Evolutionary conservation across 1,284 basidiomycete genomes (phyloP), one percentile per base, ranked within the genome.

Genomic region (Golubevia pallescens): DNA sequence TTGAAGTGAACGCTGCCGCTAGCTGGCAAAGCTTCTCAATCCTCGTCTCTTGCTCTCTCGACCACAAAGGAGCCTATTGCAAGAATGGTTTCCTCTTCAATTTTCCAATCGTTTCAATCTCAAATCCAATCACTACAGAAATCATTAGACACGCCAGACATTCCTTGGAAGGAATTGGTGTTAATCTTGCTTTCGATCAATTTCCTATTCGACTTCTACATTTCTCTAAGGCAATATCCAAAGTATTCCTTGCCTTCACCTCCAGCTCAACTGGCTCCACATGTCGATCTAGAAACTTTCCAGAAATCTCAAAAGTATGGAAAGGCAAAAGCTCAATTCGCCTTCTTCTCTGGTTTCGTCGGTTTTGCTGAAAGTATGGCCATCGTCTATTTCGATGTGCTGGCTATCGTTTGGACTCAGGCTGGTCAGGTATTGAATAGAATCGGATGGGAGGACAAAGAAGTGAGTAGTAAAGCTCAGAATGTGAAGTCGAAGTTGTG

Each of bases 101-200:
- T 38, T 38, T 38, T 38, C 34, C 34, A 38, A 10, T 10, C 3
- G 10, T 38, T 38, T 38, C 34, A 38, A 38, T 38, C 34, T 10
- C 34, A 38, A 38, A 38, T 38, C 10, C 34, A 10, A 5, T 38
- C 34, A 5, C 34, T 38, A 38, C 34, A 38, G 34, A 38, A 4
- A 10, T 5, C 5, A 5, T 71, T 83, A 51, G 81, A 84, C 53
- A 65, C 74, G 32, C 69, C 72, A 7, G 55, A 61, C 2, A 77
- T 84, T 56, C 74, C 81, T 8, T 84, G 81, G 81, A 83, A 81
- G 67, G 57, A 62, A 42, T 67, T 81, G 28, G 74, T 81, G 13
- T 63, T 74, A 1, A 61, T 66, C 5, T 67, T 81, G 6, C 66
- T 81, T n/a, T 71, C 77, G 66, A 63, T 66, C 53, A 80, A 81